Base-by-base conservation (phyloP, 1,284 basidiomycete species). In the Apiotrichum sp. region DNA sequence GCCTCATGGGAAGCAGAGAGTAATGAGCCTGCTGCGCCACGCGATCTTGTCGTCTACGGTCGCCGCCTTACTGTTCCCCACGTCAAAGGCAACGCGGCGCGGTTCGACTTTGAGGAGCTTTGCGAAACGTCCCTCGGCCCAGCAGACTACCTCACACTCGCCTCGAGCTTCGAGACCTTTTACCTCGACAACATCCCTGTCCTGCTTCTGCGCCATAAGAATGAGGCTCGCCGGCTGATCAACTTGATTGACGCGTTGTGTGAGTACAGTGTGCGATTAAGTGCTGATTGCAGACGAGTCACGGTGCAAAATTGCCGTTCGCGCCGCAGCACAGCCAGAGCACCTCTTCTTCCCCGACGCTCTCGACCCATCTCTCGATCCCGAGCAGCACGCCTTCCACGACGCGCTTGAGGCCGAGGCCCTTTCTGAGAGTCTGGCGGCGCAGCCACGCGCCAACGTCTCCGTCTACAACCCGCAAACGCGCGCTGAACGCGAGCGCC, bases 221-320 rank as follows among this genome's bases (percentile, higher is more conserved):
- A 88, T 69, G 83, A 87, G 72, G 86, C 85, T 3, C 74, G 85
- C 10, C 76, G 85, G 3, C 81, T 87, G 69, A 87, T 87, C 66
- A 86, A 84, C 11, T 78, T 87, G 52, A 81, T 87, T 42, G 86
- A 87, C 63, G 85, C 86, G 0, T 74, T 87, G 3, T 84, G 84
- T 71, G 77, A 81, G 72, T 58, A 34, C 14, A 29, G 29, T 9
- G 9, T 14, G 1, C 14, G 22, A 40, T 43, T 14, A 6, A 34
- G 34, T 9, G 22, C 50, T 55, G 22, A 51, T 16, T 0, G 9
- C 54, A 71, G 73, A 79, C 65, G 78, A 78, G 54, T 67, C 73
- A 4, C 68, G 73, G 7, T 78, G 76, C 58, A 71, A 77, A 42
- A 40, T 77, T 3, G 62, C 65, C 53, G 62, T 79, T 33, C 64